These are phyloP conservation scores for Stromatinia cepivora DNA, from an alignment of 2,329 filamentous ascomycete genomes.

Conservation along the genomic window DNA sequence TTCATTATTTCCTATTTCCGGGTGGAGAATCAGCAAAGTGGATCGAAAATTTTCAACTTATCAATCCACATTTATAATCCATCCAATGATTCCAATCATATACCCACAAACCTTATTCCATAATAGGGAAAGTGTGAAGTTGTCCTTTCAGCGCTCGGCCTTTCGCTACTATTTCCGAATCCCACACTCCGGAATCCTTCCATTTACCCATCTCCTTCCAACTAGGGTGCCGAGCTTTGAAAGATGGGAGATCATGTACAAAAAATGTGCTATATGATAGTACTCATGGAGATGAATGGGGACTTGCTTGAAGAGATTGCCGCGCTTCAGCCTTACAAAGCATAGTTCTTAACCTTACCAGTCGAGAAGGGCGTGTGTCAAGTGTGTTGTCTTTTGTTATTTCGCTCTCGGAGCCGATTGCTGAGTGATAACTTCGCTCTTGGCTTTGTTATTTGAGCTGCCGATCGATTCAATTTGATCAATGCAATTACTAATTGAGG, in stretches of 20 bases:
- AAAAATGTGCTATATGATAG: background rate
- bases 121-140: no score
- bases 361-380: background rate
- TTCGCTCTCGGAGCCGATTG: background rate
- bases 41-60: no score
- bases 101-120: no score
- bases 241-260: slow-evolving; percentile 5
- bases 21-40: background rate
- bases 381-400: background rate
- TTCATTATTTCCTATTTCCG: no score
- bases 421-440: background rate
- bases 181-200: slow-evolving; percentile 5
- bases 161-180: slow-evolving; percentile 1
- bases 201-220: background rate
- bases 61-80: no score
- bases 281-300: background rate
- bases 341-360: background rate
- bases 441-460: background rate
- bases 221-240: slow-evolving; percentile 3
- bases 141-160: no score
- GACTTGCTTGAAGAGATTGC: slow-evolving; percentile 15
- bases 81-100: no score
- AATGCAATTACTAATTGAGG: no score
- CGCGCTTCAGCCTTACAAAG: slow-evolving; percentile 22
- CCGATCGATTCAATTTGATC: no score